phyloP scores from a whole-genome alignment of 1,284 basidiomycete genomes.

The Anthracocystis panici-leucophaei region DNA sequence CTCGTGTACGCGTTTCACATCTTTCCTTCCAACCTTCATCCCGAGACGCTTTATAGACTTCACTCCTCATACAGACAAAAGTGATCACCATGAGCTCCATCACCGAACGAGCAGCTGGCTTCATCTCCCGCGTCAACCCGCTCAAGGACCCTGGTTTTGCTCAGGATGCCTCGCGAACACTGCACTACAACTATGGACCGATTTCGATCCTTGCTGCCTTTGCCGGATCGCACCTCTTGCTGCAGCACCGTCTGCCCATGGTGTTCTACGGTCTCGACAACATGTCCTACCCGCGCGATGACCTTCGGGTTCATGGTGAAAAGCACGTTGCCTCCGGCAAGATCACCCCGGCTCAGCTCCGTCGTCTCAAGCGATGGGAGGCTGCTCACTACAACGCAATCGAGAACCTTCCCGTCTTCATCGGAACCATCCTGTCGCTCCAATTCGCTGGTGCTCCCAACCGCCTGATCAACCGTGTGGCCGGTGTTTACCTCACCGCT shows the following conservation, averaged over 20 bases:
- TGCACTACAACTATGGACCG: conserved; percentile 46
- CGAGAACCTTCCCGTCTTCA: conserved; percentile 46
- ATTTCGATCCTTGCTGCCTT: conserved; percentile 53
- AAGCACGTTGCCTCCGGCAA: conserved; percentile 48
- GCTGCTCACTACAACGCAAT: conserved; percentile 55
- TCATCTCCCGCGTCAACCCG: conserved; percentile 46
- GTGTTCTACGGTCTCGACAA: conserved; percentile 50
- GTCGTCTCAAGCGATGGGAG: conserved; percentile 50
- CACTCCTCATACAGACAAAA: not conserved
- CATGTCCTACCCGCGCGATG: conserved; percentile 47
- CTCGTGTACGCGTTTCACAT: not conserved
- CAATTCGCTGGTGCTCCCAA: conserved; percentile 47
- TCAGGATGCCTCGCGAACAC: conserved; percentile 34
- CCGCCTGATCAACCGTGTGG: conserved; percentile 46
- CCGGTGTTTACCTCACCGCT: conserved; percentile 35
- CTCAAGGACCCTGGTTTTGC: conserved; percentile 43
- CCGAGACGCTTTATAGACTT: not conserved
- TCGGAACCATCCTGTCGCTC: conserved; percentile 50
- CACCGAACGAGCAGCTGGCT: conserved; percentile 36
- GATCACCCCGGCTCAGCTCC: conserved; percentile 38
- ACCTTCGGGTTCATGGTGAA: conserved; percentile 39
- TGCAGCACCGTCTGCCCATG: conserved; percentile 51
- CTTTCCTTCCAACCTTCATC: conserved; percentile 6
- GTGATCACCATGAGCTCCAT: conserved; percentile 32
- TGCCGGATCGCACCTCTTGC: conserved; percentile 47